A percentile compares a stretch with the other conserved stretches of the same genome.
phyloP scores from a whole-genome alignment of 140 eudicot genomes.

The Anethum foeniculum region DNA sequence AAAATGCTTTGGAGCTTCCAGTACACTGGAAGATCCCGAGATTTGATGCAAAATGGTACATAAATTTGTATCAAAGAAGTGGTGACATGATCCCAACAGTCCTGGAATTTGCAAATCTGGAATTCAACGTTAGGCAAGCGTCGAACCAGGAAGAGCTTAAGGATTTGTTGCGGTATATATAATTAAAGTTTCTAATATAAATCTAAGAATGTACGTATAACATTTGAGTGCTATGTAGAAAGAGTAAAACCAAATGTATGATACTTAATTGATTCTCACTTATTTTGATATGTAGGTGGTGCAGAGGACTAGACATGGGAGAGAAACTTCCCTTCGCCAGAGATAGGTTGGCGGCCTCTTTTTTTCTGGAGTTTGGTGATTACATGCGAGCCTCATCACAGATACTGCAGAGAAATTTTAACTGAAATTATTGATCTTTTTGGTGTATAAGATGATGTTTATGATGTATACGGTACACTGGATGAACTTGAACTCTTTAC shows the following conservation, averaged over 20 bases:
- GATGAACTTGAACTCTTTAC: constrained; percentile 45
- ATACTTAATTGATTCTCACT: neutral
- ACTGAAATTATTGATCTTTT: constrained; percentile 20
- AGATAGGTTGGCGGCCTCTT: constrained; percentile 39
- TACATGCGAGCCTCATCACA: constrained; percentile 18
- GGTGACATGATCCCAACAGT: constrained; percentile 16
- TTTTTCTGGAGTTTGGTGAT: constrained; percentile 32
- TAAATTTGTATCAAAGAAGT: constrained; percentile 23
- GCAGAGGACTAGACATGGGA: constrained; percentile 15
- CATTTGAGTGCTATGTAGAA: no score
- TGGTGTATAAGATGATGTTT: constrained; percentile 33
- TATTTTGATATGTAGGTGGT: constrained; percentile 26
- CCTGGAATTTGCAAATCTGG: constrained; percentile 32
- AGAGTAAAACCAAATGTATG: no score
- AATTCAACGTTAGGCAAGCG: constrained; percentile 37
- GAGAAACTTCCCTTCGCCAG: constrained; percentile 32
- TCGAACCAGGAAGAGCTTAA: constrained; percentile 32
- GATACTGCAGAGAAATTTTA: constrained; percentile 12
- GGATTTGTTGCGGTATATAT: constrained; percentile 24
- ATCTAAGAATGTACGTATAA: neutral
- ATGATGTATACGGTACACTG: constrained; percentile 41
- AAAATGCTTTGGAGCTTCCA: constrained; percentile 9
- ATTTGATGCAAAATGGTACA: constrained; percentile 26
- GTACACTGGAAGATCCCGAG: neutral
- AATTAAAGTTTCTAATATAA: no score